Evolutionary conservation across 2,329 filamentous ascomycete species (phyloP).

Genomic region (Mariannaea elegans): DNA sequence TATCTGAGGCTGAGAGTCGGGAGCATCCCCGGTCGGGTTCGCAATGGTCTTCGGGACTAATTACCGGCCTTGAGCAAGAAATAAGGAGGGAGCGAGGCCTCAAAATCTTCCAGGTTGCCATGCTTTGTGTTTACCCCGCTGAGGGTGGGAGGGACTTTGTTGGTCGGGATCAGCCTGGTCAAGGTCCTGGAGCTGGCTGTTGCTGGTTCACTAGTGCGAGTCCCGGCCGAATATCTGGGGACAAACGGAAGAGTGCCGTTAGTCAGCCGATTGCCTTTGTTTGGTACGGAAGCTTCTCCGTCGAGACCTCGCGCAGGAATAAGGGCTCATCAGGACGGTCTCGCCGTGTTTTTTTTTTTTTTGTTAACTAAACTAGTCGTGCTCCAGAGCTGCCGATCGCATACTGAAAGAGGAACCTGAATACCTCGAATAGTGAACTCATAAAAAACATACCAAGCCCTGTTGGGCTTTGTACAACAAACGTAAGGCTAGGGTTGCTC

Average conservation of each 20-base stretch:
- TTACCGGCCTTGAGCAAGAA: neutral
- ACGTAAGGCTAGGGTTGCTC: conserved; percentile 28
- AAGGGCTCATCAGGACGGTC: neutral
- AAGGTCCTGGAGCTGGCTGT: conserved; percentile 4
- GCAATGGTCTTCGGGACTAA: conserved; percentile 1
- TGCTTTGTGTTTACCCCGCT: neutral
- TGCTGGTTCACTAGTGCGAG: conserved; percentile 19
- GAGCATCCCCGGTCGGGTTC: conserved; percentile 18
- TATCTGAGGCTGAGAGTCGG: conserved; percentile 23
- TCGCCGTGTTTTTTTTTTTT: no score
- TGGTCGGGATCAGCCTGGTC: conserved; percentile 11
- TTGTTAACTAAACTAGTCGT: neutral
- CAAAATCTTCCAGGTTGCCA: conserved; percentile 7
- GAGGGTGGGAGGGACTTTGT: neutral
- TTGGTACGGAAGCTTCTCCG: neutral
- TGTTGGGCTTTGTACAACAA: conserved; percentile 4
- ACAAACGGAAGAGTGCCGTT: no score
- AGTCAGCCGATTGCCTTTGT: no score
- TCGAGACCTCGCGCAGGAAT: no score
- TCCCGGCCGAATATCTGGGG: neutral
- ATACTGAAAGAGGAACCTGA: neutral
- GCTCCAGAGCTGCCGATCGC: neutral
- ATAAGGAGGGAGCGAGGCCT: neutral
- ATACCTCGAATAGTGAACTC: conserved; percentile 3
- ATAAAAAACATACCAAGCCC: neutral